phyloP scores from a whole-genome alignment of 768 basidiomycete genomes.

The Lenzites betulinus region DNA sequence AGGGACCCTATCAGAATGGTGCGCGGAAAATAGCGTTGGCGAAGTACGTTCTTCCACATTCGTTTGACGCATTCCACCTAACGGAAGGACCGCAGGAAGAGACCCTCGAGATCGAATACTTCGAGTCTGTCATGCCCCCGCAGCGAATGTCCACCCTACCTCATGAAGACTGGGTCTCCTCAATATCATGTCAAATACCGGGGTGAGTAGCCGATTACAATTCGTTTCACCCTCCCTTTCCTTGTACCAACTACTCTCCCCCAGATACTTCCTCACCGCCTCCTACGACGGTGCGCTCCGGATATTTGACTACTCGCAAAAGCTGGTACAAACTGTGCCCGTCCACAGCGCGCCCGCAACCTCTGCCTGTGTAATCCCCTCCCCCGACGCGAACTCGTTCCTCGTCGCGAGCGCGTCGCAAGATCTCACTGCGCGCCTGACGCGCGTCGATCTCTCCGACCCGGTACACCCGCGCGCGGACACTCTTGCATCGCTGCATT shows the following conservation, averaged over 20 bases:
- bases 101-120: constrained; percentile 89
- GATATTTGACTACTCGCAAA: constrained; percentile 70
- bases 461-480: constrained; percentile 7
- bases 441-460: constrained; percentile 31
- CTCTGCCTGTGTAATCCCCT: constrained; percentile 57
- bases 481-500: constrained; percentile 68
- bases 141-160: constrained; percentile 77
- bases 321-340: constrained; percentile 47
- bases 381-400: constrained; percentile 31
- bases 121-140: constrained; percentile 86
- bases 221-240: neutral
- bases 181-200: constrained; percentile 62
- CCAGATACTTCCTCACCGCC: constrained; percentile 70
- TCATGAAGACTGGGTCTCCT: constrained; percentile 94
- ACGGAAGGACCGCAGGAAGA: constrained; percentile 61
- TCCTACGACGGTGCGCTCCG: constrained; percentile 83
- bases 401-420: constrained; percentile 74
- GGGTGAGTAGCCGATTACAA: constrained; percentile 41
- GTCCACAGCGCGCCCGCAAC: constrained; percentile 71
- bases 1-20: constrained; percentile 73
- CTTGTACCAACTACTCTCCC: neutral
- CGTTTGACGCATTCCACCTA: neutral
- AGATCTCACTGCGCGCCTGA: constrained; percentile 72
- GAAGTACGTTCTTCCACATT: constrained; percentile 49
- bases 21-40: constrained; percentile 63